Base-by-base conservation (phyloP, 2,329 filamentous ascomycete genomes). In the Fusarium sp. region DNA sequence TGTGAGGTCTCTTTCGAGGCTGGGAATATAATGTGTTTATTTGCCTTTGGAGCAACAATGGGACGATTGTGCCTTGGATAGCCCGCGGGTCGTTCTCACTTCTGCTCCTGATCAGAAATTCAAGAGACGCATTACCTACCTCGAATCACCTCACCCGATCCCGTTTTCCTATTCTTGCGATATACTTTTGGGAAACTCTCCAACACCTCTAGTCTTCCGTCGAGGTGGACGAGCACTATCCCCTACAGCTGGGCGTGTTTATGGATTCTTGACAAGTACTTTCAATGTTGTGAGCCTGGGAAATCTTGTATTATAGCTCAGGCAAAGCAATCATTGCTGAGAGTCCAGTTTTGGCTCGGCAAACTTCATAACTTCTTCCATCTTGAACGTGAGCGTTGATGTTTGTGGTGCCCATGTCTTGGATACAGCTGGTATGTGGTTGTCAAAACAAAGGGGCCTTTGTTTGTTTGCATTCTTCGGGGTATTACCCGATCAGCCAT, bases 291-390 rank as follows among this genome's bases (percentile, higher is more conserved):
- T 58, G 72, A 79, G 78, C 76, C 73, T 77, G 23, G 39, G 32
- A 58, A 74, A 72, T 72, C 66, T 63, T 79, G 68, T 76, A 78
- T 66, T 30, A 77, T 79, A 79, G 75, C 72, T 67, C 76, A 70
- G 76, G 72, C 77, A 72, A 69, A 79, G 75, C 76, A 79, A 80
- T 69, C 77, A 80, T 80, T 81, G 78, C 81, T 76, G 60, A 73
- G 81, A 83, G 81, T 72, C 79, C 81, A 84, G 79, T 84, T 84
- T 85, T 85, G 83, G 83, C 76, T 79, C 78, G 74, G 78, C 81
- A 67, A 60, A 71, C 66, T 71, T 66, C 25, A 45, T 43, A 50
- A 43, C 20, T 20, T 20, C 25, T 27, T n/a, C 18, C 6, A 18
- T 50, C 16, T 50, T 27, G 3, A 27, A 50, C 9, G 45, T 50